Percentiles rank a stretch among this genome's conserved stretches.
Evolutionary conservation across 169 alveolate genomes (phyloP).

Genomic region (Ichthyophthirius multifiliis): DNA sequence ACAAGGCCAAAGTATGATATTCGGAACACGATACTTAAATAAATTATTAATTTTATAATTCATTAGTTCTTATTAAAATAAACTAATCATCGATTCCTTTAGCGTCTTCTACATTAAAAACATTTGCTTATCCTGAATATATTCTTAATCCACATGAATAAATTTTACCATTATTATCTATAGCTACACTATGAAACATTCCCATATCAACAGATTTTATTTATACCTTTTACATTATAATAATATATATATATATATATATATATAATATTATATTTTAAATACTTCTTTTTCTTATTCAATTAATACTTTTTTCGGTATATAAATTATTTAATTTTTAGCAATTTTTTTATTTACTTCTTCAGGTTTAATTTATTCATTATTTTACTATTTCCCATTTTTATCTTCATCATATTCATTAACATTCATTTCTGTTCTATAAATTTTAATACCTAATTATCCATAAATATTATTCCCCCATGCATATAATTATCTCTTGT

Average conservation of each 20-base stretch:
- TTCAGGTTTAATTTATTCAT: background rate
- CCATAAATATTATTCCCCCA: constrained; percentile 48
- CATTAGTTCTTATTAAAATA: background rate
- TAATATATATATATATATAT: background rate
- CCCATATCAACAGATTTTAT: constrained; percentile 18
- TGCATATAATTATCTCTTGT: constrained; percentile 15
- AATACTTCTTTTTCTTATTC: background rate
- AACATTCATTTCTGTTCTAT: background rate
- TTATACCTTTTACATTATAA: background rate
- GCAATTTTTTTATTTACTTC: constrained; percentile 17
- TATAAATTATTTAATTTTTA: constrained; percentile 27
- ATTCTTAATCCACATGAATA: constrained; percentile 27
- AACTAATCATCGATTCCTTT: constrained; percentile 15
- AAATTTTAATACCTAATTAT: constrained; percentile 11
- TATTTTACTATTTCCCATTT: background rate
- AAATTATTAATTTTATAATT: constrained; percentile 1
- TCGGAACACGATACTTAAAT: constrained; percentile 22
- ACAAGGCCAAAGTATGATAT: constrained; percentile 24
- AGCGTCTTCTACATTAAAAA: background rate
- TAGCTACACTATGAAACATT: constrained; percentile 21
- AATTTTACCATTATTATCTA: constrained; percentile 11
- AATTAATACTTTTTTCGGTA: constrained; percentile 2
- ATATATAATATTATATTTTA: background rate
- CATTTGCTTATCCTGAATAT: constrained; percentile 25
- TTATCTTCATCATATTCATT: constrained; percentile 14